These are phyloP conservation scores for Chlorella sp. DNA, from an alignment of 139 green algal species.

Conservation along the genomic window DNA sequence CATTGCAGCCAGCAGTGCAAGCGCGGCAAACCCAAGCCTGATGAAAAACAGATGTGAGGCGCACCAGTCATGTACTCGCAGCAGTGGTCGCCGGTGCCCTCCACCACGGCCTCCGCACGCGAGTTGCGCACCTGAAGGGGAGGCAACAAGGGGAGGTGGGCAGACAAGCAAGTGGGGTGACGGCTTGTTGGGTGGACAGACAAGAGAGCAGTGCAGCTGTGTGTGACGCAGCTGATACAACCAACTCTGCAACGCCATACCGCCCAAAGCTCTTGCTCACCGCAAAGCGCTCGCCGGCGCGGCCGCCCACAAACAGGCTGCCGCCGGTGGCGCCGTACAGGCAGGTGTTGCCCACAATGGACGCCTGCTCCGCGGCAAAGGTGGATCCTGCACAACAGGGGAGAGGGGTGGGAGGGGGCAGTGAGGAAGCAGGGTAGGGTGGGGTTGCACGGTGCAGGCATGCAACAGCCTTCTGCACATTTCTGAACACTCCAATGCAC, in stretches of 20 bases:
- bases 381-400: background rate
- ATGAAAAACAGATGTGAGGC: background rate
- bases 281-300: slow-evolving; percentile 81
- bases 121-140: slow-evolving; percentile 85
- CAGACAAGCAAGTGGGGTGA: too few species aligned
- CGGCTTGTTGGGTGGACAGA: too few species aligned
- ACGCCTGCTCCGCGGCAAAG: slow-evolving; percentile 75
- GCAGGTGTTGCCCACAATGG: slow-evolving; percentile 98
- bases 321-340: slow-evolving; percentile 98
- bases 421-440: too few species aligned
- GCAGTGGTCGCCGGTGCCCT: slow-evolving; percentile 98
- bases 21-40: too few species aligned
- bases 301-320: slow-evolving; percentile 92
- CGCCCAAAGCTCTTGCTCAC: slow-evolving; percentile 29
- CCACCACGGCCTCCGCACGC: slow-evolving; percentile 92
- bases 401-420: background rate
- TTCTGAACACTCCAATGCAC: too few species aligned
- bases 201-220: too few species aligned
- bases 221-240: too few species aligned
- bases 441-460: too few species aligned
- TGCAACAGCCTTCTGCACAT: too few species aligned
- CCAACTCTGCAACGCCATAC: too few species aligned
- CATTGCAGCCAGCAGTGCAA: too few species aligned
- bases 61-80: slow-evolving; percentile 99
- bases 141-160: too few species aligned